Base-by-base conservation (phyloP, 805 yeast species). In the Jamesozyma gamospora region DNA sequence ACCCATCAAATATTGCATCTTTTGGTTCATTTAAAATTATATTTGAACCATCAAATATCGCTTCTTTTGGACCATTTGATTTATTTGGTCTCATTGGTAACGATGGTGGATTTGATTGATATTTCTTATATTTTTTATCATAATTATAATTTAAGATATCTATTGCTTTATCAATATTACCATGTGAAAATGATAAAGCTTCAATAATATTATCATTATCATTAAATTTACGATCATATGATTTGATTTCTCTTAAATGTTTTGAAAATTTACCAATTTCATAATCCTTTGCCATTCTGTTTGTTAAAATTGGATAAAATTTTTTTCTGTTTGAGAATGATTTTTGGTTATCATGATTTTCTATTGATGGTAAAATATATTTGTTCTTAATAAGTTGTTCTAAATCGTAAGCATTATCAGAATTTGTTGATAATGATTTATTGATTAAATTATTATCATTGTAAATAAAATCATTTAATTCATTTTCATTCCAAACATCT, bases 401-500 rank as follows among this genome's bases (percentile, higher is more conserved):
- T 13, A 37, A 4, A 24, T 44, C 39, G 24, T 41, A 39, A 11
- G 21, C 25, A 15, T 15, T 41, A n/a, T 39, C 43, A 27, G 42
- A 56, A 29, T 63, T 66, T 4, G 35, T 41, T 25, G 16, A 39
- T 4, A 39, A 14, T 11, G 21, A 25, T n/a, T 36, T 26, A 26
- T 36, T 30, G 19, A 39, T 32, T n/a, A 14, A 9, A 18, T 37
- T 19, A n/a, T 32, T 30, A 4, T 37, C 21, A 10, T 26, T 25
- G 14, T 37, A 28, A 9, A 49, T 45, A 55, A 52, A 19, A 41
- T 39, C 51, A 16, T 69, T 72, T 25, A 84, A 49, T 51, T 84
- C 85, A 6, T 65, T 67, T 4, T 58, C 58, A 1, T 68, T 49
- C 94, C 95, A 85, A 5, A 65, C 60, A 49, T 85, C 95, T 54